Conservation (phyloP, 2,329 filamentous ascomycete species). For the Calonectria pauciramosa region DNA sequence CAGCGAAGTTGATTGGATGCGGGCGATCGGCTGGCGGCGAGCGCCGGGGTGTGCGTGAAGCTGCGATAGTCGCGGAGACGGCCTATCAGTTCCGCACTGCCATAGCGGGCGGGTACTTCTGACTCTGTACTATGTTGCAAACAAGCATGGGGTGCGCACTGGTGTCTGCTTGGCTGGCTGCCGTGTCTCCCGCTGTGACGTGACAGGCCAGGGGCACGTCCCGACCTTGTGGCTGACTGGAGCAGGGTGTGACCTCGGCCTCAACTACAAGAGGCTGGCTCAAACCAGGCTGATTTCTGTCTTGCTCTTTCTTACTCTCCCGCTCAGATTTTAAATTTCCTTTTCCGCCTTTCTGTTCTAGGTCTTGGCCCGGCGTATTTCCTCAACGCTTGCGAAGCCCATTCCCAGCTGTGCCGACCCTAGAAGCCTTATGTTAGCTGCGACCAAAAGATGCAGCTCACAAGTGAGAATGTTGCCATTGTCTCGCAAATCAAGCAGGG, state of each 20-base stretch:
- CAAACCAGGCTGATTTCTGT: neutral
- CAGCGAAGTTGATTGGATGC: neutral
- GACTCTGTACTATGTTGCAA: neutral
- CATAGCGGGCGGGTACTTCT: neutral
- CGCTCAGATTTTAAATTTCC: neutral
- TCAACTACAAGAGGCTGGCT: constrained; percentile 6
- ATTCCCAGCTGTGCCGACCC: neutral
- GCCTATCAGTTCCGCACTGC: constrained; percentile 37
- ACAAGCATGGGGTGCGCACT: neutral
- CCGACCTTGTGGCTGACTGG: neutral
- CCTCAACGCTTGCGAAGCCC: neutral
- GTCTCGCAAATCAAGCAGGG: neutral
- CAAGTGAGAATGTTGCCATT: neutral
- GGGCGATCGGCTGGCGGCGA: constrained; percentile 44
- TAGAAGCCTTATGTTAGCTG: neutral
- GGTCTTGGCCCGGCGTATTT: neutral
- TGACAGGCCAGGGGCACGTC: neutral
- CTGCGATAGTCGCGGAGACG: constrained; percentile 37
- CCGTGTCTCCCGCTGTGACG: neutral
- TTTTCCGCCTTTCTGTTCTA: neutral
- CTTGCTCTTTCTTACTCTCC: neutral
- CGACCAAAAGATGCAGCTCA: neutral
- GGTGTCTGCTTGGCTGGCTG: neutral
- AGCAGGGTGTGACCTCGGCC: neutral
- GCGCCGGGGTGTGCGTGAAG: constrained; percentile 34